phyloP scores from a whole-genome alignment of 768 basidiomycete species.

The Cystobasidium tubakii region DNA sequence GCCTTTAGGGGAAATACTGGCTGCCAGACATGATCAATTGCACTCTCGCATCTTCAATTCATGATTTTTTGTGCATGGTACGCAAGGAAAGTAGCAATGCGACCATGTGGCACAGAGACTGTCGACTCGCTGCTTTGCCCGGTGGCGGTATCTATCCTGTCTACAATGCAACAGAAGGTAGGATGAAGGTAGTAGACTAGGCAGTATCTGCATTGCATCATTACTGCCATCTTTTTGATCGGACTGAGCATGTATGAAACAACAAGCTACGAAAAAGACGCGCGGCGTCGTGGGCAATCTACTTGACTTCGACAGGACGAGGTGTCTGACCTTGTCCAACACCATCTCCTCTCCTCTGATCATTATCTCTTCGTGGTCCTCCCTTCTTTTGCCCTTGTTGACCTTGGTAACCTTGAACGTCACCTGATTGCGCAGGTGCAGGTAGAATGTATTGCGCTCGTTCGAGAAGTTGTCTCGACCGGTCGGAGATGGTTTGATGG shows the following conservation, averaged over 20 bases:
- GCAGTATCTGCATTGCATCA: background rate
- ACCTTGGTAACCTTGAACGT: slow-evolving; percentile 10
- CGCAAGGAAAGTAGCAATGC: too few relatives aligned
- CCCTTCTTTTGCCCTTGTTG: slow-evolving; percentile 25
- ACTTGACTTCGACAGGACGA: slow-evolving; percentile 14
- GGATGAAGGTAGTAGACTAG: background rate
- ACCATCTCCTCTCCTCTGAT: background rate
- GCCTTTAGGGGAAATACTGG: slow-evolving; percentile 90
- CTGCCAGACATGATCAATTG: slow-evolving; percentile 82
- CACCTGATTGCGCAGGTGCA: slow-evolving; percentile 15
- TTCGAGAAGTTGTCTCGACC: slow-evolving; percentile 30
- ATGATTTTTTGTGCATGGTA: background rate
- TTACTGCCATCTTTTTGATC: background rate
- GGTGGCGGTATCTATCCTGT: background rate
- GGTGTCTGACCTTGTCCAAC: slow-evolving; percentile 29
- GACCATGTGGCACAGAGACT: too few relatives aligned
- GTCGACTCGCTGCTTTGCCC: too few relatives aligned
- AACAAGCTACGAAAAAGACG: background rate
- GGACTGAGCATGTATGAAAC: too few relatives aligned
- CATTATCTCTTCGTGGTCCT: slow-evolving; percentile 5
- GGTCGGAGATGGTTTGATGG: slow-evolving; percentile 36
- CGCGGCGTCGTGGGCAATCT: background rate
- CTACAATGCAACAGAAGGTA: background rate
- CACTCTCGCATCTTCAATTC: slow-evolving; percentile 91
- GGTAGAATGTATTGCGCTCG: slow-evolving; percentile 32